Evolutionary conservation across 352 stramenopile species (phyloP).

Genomic region (Phytophthora lateralis): DNA sequence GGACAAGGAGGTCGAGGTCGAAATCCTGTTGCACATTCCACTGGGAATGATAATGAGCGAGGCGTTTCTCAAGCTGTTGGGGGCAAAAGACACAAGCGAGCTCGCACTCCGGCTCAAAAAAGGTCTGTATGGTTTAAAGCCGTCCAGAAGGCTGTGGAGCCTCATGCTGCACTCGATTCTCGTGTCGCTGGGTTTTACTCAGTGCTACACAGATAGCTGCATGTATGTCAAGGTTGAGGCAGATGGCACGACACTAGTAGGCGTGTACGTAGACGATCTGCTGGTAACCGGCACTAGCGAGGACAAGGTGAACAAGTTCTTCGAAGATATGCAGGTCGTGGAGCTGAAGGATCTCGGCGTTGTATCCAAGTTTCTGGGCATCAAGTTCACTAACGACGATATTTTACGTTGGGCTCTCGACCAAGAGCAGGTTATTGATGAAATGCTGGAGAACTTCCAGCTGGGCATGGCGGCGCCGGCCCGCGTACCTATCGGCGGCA

Average conservation of each 20-base stretch:
- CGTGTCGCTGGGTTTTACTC: no score
- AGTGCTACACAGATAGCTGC: no score
- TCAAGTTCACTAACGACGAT: conserved; percentile 7
- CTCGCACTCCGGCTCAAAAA: conserved; percentile 22
- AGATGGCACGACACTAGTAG: no score
- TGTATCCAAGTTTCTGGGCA: conserved; percentile 15
- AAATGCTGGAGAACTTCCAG: conserved; percentile 15
- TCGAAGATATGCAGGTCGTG: conserved; percentile 17
- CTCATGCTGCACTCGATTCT: no score
- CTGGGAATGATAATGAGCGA: conserved; percentile 26
- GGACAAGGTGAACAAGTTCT: conserved; percentile 10
- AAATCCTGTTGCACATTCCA: conserved; percentile 34
- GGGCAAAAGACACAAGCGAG: conserved; percentile 16
- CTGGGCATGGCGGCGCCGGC: not conserved
- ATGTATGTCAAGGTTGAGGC: no score
- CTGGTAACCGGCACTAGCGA: conserved; percentile 5
- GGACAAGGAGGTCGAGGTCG: conserved; percentile 15
- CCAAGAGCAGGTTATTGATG: conserved; percentile 6
- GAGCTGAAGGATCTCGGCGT: conserved; percentile 14
- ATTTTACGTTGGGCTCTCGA: not conserved
- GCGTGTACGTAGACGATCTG: no score
- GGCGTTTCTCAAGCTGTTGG: conserved; percentile 4
- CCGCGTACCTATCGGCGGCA: not conserved
- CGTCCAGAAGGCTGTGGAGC: no score
- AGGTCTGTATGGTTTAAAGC: no score